These are phyloP conservation scores for Mycena sanguinolenta DNA, from an alignment of 768 basidiomycete species.

Conservation along the genomic window DNA sequence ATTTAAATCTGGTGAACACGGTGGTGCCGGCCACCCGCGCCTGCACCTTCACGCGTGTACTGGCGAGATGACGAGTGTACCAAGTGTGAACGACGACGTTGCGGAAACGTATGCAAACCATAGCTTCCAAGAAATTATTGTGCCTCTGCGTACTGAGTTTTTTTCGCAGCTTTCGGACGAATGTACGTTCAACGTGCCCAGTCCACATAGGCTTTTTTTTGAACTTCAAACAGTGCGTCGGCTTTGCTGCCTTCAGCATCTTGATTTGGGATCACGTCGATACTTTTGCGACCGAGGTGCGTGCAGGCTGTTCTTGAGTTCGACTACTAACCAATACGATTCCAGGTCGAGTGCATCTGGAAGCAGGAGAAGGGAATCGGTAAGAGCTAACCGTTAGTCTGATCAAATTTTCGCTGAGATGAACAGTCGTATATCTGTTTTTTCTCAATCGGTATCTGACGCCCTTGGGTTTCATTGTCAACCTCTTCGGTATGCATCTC, in stretches of 20 bases:
- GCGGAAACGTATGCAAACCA: conserved; percentile 22
- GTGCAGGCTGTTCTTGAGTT: not conserved
- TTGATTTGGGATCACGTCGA: conserved; percentile 65
- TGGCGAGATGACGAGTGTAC: conserved; percentile 3
- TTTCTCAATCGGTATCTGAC: conserved; percentile 75
- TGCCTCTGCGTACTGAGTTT: not conserved
- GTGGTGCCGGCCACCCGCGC: conserved; percentile 12
- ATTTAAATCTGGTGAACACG: conserved; percentile 4
- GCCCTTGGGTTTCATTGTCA: conserved; percentile 72
- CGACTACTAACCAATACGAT: not conserved
- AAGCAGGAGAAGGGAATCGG: conserved; percentile 60
- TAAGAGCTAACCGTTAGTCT: conserved; percentile 48
- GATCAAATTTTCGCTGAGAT: not conserved
- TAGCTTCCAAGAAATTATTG: not conserved
- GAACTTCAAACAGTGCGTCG: conserved; percentile 43
- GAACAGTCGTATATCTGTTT: conserved; percentile 58
- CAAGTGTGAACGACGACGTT: conserved; percentile 29
- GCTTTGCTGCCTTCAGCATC: conserved; percentile 49
- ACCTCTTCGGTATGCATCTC: conserved; percentile 56
- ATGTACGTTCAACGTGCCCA: conserved; percentile 8
- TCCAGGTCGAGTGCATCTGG: conserved; percentile 68
- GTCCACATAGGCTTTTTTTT: not conserved
- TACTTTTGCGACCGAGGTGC: conserved; percentile 63
- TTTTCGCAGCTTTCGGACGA: conserved; percentile 28
- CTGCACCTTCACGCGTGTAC: not conserved